These are phyloP conservation scores for Tillandsia fasciculata DNA, from an alignment of 176 grass and related monocot species.

Conservation along the genomic window DNA sequence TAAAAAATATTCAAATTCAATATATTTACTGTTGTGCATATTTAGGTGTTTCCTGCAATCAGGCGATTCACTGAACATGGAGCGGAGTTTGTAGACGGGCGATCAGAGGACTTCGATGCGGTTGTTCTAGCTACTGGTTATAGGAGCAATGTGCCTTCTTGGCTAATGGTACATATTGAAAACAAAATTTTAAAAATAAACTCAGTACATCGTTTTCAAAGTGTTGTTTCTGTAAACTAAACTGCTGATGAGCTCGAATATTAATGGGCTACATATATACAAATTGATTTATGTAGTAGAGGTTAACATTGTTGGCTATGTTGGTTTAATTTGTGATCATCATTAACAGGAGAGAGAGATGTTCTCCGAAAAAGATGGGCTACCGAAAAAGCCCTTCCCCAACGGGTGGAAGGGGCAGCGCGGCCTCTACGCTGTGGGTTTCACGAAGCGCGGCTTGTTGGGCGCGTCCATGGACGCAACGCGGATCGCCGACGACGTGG, in stretches of 20 bases:
- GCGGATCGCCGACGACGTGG: conserved; percentile 51
- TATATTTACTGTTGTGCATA: too few species aligned
- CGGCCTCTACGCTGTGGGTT: conserved; percentile 73
- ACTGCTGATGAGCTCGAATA: too few species aligned
- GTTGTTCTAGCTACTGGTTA: conserved; percentile 80
- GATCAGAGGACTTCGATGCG: conserved; percentile 40
- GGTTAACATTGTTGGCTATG: too few species aligned
- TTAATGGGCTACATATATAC: too few species aligned
- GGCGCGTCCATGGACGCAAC: conserved; percentile 62
- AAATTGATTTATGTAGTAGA: too few species aligned
- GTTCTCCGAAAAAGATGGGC: conserved; percentile 73
- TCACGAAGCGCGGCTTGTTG: conserved; percentile 53
- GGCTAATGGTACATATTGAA: conserved; percentile 55
- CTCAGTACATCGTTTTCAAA: neutral
- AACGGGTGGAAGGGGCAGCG: conserved; percentile 76
- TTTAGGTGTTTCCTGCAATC: conserved; percentile 55
- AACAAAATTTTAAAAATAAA: too few species aligned
- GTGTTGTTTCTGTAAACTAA: too few species aligned
- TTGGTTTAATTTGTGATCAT: too few species aligned
- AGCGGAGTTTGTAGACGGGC: conserved; percentile 62
- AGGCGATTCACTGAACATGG: conserved; percentile 33
- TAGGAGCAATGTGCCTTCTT: conserved; percentile 70
- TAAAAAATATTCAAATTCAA: too few species aligned
- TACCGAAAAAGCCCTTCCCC: conserved; percentile 47
- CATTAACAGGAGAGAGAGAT: conserved; percentile 51